Conservation (phyloP, 2,329 filamentous ascomycete species). For the Neonectria punicea region DNA sequence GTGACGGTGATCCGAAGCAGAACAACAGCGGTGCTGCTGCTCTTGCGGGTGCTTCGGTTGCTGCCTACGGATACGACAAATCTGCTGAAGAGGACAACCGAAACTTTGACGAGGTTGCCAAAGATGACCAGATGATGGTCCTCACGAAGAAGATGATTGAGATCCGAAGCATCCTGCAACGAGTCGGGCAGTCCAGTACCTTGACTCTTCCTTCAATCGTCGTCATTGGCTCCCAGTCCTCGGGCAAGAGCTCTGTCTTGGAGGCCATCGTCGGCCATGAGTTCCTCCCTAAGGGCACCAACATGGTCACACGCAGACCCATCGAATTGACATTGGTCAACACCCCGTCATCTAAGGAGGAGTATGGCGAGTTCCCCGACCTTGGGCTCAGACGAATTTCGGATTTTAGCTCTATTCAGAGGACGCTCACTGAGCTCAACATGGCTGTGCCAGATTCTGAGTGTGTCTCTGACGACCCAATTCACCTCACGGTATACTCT, state of each 20-base stretch:
- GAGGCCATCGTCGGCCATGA: constrained; percentile 98
- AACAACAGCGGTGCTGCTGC: constrained; percentile 69
- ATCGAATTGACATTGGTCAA: constrained; percentile 98
- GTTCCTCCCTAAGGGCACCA: constrained; percentile 96
- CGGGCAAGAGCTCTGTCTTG: constrained; percentile 95
- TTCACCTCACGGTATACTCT: constrained; percentile 94
- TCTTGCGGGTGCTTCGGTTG: constrained; percentile 76
- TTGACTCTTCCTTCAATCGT: constrained; percentile 95
- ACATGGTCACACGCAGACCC: constrained; percentile 96
- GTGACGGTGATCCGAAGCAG: constrained; percentile 64
- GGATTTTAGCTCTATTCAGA: constrained; percentile 92
- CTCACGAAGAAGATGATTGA: constrained; percentile 99
- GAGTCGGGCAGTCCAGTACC: constrained; percentile 89
- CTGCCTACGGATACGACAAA: constrained; percentile 82
- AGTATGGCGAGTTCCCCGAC: constrained; percentile 97
- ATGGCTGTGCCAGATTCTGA: constrained; percentile 89
- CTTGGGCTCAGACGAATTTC: constrained; percentile 89
- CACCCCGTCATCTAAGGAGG: constrained; percentile 84
- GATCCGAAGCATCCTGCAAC: constrained; percentile 90
- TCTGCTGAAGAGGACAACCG: constrained; percentile 72
- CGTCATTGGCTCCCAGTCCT: constrained; percentile 98
- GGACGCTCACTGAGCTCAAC: constrained; percentile 94
- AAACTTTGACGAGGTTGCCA: constrained; percentile 72
- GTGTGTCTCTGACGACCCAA: constrained; percentile 96
- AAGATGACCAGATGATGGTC: constrained; percentile 99